Conservation (phyloP, 2,329 filamentous ascomycete species). For the Lasiodiplodia citricola region DNA sequence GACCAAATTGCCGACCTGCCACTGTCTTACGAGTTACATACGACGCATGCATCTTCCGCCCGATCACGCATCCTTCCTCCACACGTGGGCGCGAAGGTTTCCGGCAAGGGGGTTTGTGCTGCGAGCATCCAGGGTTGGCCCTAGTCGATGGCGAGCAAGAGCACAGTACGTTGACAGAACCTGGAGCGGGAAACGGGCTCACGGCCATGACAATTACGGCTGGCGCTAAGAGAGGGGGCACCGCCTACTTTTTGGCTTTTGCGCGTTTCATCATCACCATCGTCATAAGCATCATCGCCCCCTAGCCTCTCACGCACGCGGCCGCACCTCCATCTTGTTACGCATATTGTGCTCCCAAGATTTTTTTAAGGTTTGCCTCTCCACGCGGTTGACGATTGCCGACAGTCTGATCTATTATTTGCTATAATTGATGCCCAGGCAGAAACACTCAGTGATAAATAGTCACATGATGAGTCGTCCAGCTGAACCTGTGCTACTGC, state of each 20-base stretch:
- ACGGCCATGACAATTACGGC: constrained; percentile 6
- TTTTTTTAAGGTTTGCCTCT: background rate
- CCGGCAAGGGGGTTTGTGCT: constrained; percentile 6
- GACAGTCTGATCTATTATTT: background rate
- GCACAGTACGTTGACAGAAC: background rate
- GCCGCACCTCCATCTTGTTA: background rate
- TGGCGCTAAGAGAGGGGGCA: background rate
- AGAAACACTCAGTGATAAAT: background rate
- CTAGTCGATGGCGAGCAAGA: background rate
- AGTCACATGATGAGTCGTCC: background rate
- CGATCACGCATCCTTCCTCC: constrained; percentile 6
- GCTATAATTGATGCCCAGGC: background rate
- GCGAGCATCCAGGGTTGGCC: constrained; percentile 1
- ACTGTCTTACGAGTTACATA: constrained; percentile 8
- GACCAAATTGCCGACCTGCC: constrained; percentile 3
- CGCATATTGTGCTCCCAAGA: background rate
- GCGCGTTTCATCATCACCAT: constrained; percentile 10
- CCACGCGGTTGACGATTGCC: constrained; percentile 18
- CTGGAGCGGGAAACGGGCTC: background rate
- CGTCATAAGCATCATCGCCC: background rate
- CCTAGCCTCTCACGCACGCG: constrained; percentile 8
- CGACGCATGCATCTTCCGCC: background rate
- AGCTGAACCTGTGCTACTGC: no score
- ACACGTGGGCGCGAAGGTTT: constrained; percentile 20
- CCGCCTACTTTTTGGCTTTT: background rate